Percentiles rank a stretch among this genome's conserved stretches.
Conservation (phyloP, 345 rosid species). For the Citrus sinensis region DNA sequence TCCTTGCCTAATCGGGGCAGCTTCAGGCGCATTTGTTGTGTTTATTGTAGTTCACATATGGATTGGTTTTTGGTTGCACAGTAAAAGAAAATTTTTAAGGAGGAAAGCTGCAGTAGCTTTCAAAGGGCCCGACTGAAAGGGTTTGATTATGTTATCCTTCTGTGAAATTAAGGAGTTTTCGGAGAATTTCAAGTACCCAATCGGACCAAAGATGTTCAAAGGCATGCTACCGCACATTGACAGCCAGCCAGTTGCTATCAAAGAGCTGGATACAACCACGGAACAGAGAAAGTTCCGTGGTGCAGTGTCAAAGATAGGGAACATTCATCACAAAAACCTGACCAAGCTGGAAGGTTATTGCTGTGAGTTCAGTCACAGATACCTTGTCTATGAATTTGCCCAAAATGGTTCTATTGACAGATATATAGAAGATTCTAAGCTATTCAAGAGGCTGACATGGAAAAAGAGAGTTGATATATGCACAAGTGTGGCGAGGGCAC, state of each 20-base stretch:
- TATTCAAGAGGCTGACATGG: slow-evolving; percentile 61
- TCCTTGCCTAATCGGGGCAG: too few species aligned
- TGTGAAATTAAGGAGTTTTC: too few species aligned
- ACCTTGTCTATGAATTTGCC: slow-evolving; percentile 65
- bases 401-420: slow-evolving; percentile 54
- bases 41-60: too few species aligned
- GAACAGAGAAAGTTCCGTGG: slow-evolving; percentile 68
- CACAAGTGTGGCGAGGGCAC: slow-evolving; percentile 59
- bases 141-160: too few species aligned
- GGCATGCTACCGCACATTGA: too few species aligned
- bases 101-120: too few species aligned
- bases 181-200: too few species aligned
- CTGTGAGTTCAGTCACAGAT: slow-evolving; percentile 52
- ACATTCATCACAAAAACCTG: slow-evolving; percentile 76
- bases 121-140: too few species aligned
- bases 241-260: slow-evolving; percentile 52
- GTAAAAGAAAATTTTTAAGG: too few species aligned
- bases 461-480: slow-evolving; percentile 56
- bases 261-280: slow-evolving; percentile 43
- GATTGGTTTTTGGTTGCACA: too few species aligned
- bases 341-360: slow-evolving; percentile 74
- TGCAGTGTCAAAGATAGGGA: slow-evolving; percentile 60
- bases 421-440: slow-evolving; percentile 47
- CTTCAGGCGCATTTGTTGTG: too few species aligned
- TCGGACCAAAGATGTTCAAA: too few species aligned